A percentile compares a stretch with the other conserved stretches of the same genome.
These are phyloP conservation scores for Ballota nigra DNA, from an alignment of 257 asterid species.

Conservation along the genomic window DNA sequence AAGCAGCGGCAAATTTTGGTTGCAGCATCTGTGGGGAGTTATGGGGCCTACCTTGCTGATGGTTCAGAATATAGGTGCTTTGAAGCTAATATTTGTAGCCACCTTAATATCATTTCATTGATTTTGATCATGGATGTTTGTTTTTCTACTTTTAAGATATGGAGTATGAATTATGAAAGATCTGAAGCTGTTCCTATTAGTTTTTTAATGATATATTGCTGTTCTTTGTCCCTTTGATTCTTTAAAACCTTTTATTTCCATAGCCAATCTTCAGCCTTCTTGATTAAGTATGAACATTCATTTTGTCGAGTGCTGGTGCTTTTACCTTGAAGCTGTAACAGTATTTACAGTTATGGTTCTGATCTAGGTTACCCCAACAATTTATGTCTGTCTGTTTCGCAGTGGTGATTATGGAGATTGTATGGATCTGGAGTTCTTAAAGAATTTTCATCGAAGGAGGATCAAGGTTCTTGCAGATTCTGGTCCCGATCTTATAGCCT, in stretches of 20 bases:
- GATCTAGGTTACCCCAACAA: neutral
- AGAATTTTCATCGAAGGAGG: constrained; percentile 81
- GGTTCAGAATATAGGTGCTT: constrained; percentile 91
- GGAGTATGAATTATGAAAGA: neutral
- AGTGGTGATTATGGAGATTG: constrained; percentile 88
- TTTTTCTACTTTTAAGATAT: neutral
- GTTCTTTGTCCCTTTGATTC: neutral
- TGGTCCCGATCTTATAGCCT: constrained; percentile 83
- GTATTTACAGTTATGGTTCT: neutral
- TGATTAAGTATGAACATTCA: neutral
- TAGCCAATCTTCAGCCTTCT: neutral
- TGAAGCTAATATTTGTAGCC: neutral
- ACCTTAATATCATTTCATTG: neutral
- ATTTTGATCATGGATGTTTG: neutral
- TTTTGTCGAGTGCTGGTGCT: neutral
- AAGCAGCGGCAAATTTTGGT: constrained; percentile 68
- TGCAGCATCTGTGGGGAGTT: constrained; percentile 96
- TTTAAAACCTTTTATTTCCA: neutral
- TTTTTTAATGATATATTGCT: neutral
- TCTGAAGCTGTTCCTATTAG: neutral
- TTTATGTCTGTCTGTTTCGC: too few species aligned
- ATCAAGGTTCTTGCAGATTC: constrained; percentile 78
- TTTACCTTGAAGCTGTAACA: neutral
- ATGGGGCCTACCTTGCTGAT: constrained; percentile 89
- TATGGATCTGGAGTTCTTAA: constrained; percentile 62